These are phyloP conservation scores for Solanum bukasovii DNA, from an alignment of 257 asterid genomes.

Conservation along the genomic window DNA sequence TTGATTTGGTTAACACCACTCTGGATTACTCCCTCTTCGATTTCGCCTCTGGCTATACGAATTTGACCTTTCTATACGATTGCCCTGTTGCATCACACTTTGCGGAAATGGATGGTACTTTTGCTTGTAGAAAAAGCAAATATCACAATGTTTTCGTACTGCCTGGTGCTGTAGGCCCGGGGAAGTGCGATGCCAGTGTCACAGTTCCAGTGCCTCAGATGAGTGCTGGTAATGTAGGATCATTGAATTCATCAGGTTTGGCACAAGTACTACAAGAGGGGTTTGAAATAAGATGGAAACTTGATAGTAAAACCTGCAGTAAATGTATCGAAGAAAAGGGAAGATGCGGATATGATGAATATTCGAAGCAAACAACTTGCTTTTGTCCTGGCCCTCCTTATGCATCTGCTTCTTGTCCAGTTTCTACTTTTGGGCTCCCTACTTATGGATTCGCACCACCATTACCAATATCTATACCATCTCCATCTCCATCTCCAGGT, in stretches of 20 bases:
- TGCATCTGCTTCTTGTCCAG: constrained; percentile 21
- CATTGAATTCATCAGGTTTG: constrained; percentile 11
- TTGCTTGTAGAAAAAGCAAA: constrained; percentile 17
- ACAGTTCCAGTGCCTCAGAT: constrained; percentile 27
- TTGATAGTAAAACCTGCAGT: constrained; percentile 27
- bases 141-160: constrained; percentile 11
- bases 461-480: not conserved
- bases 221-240: constrained; percentile 2
- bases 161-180: constrained; percentile 38
- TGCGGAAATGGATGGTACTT: constrained; percentile 1
- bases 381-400: constrained; percentile 43
- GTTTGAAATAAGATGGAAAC: constrained; percentile 44
- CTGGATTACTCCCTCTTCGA: constrained; percentile 39
- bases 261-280: constrained; percentile 31
- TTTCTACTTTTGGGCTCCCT: not conserved
- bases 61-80: constrained; percentile 17
- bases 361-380: constrained; percentile 27
- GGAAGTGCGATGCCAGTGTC: constrained; percentile 33
- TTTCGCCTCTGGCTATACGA: constrained; percentile 20
- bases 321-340: constrained; percentile 40
- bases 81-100: constrained; percentile 17
- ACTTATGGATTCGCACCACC: constrained; percentile 10
- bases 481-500: not conserved
- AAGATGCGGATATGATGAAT: constrained; percentile 36
- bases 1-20: constrained; percentile 41